A percentile compares a stretch with the other conserved stretches of the same genome.
phyloP scores from a whole-genome alignment of 2,329 filamentous ascomycete genomes.

The Neopestalotiopsis clavispora region DNA sequence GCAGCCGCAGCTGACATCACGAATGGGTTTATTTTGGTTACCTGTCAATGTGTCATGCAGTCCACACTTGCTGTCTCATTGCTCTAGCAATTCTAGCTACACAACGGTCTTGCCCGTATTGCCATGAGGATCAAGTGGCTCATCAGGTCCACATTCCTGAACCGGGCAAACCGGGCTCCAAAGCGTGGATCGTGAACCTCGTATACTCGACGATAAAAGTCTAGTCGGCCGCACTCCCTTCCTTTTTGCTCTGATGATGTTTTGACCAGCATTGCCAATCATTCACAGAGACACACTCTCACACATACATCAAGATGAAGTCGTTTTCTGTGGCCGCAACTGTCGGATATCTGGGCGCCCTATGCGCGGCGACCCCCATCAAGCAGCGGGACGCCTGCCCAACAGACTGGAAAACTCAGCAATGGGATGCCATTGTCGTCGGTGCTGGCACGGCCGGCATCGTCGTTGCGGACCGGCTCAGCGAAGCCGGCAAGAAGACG shows the following conservation, averaged over 20 bases:
- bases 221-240: background rate
- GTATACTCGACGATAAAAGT: slow-evolving; percentile 3
- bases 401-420: slow-evolving; percentile 29
- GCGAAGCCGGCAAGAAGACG: slow-evolving; percentile 55
- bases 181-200: background rate
- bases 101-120: slow-evolving; percentile 1
- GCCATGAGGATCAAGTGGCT: background rate
- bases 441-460: slow-evolving; percentile 59
- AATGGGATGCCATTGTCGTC: slow-evolving; percentile 46
- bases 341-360: background rate
- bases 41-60: slow-evolving; percentile 8
- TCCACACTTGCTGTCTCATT: background rate
- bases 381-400: background rate
- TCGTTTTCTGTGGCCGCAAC: background rate
- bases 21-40: background rate
- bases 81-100: background rate
- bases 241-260: background rate
- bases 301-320: slow-evolving; percentile 4
- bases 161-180: background rate
- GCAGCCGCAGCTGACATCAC: slow-evolving; percentile 5
- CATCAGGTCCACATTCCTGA: background rate
- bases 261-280: background rate
- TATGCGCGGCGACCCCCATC: background rate
- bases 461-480: slow-evolving; percentile 55
- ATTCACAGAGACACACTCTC: background rate